phyloP scores from a whole-genome alignment of 106 monocot species.

The Acanthochlamys bracteata region DNA sequence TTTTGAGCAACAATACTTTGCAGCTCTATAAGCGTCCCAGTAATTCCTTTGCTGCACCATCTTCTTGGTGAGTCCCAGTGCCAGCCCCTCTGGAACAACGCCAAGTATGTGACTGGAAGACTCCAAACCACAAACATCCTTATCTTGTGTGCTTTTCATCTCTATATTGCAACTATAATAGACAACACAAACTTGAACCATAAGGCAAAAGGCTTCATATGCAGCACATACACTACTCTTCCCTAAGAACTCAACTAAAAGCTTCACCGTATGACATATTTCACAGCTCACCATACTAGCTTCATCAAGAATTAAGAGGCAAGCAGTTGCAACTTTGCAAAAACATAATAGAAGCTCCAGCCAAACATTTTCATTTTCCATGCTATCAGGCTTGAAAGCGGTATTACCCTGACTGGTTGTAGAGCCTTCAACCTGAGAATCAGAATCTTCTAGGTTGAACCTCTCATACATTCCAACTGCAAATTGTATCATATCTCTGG shows the following conservation, averaged over 20 bases:
- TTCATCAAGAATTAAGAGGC: slow-evolving; percentile 38
- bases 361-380: not conserved
- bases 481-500: slow-evolving; percentile 30
- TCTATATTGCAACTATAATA: not conserved
- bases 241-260: slow-evolving; percentile 26
- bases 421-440: not conserved
- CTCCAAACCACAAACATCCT: not conserved
- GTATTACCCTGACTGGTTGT: no score
- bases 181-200: slow-evolving; percentile 15
- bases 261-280: slow-evolving; percentile 20
- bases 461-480: not conserved
- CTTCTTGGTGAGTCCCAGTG: slow-evolving; percentile 44
- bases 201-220: slow-evolving; percentile 41
- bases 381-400: no score
- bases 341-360: slow-evolving; percentile 18
- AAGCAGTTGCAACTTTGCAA: slow-evolving; percentile 29
- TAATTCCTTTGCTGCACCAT: slow-evolving; percentile 39
- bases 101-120: slow-evolving; percentile 12
- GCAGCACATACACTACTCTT: slow-evolving; percentile 19
- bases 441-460: slow-evolving; percentile 2
- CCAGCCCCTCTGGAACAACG: slow-evolving; percentile 32
- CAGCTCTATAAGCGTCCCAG: slow-evolving; percentile 70
- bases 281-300: slow-evolving; percentile 17
- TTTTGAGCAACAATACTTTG: slow-evolving; percentile 41
- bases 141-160: not conserved